Evolutionary conservation across 345 rosid genomes (phyloP).

Genomic region (Salix brachista): DNA sequence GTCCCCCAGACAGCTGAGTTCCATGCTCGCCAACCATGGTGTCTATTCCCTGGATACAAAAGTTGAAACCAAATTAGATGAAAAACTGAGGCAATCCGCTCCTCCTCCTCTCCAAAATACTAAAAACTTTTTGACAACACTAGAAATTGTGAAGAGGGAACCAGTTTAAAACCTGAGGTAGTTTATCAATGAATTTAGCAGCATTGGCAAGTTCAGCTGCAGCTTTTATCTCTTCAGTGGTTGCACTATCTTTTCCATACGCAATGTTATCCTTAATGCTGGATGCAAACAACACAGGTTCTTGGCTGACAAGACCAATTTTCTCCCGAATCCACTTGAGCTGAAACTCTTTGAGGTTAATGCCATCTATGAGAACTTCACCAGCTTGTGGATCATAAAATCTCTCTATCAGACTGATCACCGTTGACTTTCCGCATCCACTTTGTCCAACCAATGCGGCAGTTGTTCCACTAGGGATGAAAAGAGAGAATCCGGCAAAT

Average conservation of each 20-base stretch:
- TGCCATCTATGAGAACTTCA: conserved; percentile 42
- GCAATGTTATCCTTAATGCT: conserved; percentile 46
- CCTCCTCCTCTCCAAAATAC: neutral
- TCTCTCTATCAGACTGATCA: conserved; percentile 36
- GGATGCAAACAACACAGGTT: conserved; percentile 41
- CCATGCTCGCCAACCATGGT: conserved; percentile 21
- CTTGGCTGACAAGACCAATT: conserved; percentile 50
- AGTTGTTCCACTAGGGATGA: conserved; percentile 31
- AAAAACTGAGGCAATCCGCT: neutral
- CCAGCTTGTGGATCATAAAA: conserved; percentile 49
- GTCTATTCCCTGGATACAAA: conserved; percentile 10
- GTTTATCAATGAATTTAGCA: conserved; percentile 24
- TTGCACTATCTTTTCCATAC: conserved; percentile 31
- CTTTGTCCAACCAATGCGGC: conserved; percentile 55
- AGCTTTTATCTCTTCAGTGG: conserved; percentile 33
- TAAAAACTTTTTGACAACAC: neutral
- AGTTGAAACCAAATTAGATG: neutral
- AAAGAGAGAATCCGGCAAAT: conserved; percentile 43
- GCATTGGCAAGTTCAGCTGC: conserved; percentile 40
- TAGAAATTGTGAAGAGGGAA: neutral
- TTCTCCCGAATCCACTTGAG: conserved; percentile 48
- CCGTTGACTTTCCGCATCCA: conserved; percentile 54
- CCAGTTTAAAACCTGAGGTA: conserved; percentile 14
- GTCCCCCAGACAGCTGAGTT: conserved; percentile 41
- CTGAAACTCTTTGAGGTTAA: conserved; percentile 36